These are phyloP conservation scores for Macrophomina pseudophaseolina DNA, from an alignment of 2,329 filamentous ascomycete species.

Conservation along the genomic window DNA sequence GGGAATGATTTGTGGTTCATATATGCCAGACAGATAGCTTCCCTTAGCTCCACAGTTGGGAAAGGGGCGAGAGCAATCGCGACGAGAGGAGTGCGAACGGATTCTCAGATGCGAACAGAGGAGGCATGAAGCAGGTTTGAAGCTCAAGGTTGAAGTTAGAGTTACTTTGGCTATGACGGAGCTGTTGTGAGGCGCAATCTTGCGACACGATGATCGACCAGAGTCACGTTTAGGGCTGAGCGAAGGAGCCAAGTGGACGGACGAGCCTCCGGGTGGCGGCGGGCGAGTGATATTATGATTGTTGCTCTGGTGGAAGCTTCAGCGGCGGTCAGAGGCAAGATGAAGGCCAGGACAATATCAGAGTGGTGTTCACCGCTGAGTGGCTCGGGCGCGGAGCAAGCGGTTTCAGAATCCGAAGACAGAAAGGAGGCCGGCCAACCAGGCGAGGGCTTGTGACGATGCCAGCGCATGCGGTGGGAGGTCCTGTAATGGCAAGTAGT, in stretches of 20 bases:
- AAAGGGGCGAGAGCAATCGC: neutral
- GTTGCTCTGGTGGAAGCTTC: neutral
- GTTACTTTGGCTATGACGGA: neutral
- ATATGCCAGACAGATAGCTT: constrained; percentile 16
- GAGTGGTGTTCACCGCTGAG: neutral
- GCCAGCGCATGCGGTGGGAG: constrained; percentile 1
- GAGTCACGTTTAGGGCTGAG: constrained; percentile 13
- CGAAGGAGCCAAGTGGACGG: constrained; percentile 9
- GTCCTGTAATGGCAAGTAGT: neutral
- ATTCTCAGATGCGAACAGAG: no score
- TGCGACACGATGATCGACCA: constrained; percentile 6
- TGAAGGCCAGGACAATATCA: neutral
- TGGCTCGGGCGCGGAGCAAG: constrained; percentile 9
- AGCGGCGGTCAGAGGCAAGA: constrained; percentile 4
- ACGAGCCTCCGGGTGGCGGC: neutral
- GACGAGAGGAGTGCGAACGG: neutral
- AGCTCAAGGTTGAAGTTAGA: neutral
- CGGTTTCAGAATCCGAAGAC: constrained; percentile 14
- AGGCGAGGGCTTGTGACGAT: neutral
- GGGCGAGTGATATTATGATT: neutral
- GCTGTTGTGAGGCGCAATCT: neutral
- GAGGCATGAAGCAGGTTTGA: neutral
- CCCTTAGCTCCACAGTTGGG: constrained; percentile 1
- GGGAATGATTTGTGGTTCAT: constrained; percentile 16
- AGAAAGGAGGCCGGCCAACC: constrained; percentile 13